Conservation (phyloP, 2,329 filamentous ascomycete species). For the Seiridium unicorne region DNA sequence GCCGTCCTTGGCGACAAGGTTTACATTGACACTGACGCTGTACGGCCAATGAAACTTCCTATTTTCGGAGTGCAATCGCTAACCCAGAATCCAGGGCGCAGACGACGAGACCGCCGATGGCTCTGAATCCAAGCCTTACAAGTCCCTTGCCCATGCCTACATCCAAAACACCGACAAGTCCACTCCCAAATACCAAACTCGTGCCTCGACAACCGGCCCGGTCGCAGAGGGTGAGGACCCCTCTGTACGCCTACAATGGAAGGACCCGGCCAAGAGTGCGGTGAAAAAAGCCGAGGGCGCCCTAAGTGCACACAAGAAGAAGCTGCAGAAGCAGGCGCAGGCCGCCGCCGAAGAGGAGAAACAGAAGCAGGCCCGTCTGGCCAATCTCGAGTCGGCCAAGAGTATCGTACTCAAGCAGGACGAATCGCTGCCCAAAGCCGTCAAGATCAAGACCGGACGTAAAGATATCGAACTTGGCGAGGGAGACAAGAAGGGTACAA, state of each 20-base stretch:
- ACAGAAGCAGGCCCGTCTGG: conserved; percentile 67
- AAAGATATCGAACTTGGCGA: conserved; percentile 62
- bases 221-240: conserved; percentile 63
- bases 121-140: conserved; percentile 73
- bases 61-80: neutral
- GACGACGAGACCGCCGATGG: conserved; percentile 69
- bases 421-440: conserved; percentile 69
- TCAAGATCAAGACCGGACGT: conserved; percentile 74
- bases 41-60: neutral
- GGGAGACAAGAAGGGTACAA: conserved; percentile 60
- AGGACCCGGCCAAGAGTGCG: conserved; percentile 78
- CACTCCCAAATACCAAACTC: conserved; percentile 63
- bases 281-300: conserved; percentile 80
- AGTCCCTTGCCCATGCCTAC: conserved; percentile 76
- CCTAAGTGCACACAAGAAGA: conserved; percentile 77
- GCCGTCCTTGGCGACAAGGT: conserved; percentile 38
- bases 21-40: conserved; percentile 77
- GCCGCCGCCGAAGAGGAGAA: conserved; percentile 70
- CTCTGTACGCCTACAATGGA: conserved; percentile 68
- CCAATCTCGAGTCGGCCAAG: conserved; percentile 76
- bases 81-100: conserved; percentile 44
- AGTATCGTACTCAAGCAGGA: conserved; percentile 72
- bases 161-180: conserved; percentile 62
- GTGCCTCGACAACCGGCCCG: conserved; percentile 63
- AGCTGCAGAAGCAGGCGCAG: conserved; percentile 75